Conservation (phyloP, 2,329 filamentous ascomycete species). For the Ophiognomonia clavigignenti-juglandacearum region DNA sequence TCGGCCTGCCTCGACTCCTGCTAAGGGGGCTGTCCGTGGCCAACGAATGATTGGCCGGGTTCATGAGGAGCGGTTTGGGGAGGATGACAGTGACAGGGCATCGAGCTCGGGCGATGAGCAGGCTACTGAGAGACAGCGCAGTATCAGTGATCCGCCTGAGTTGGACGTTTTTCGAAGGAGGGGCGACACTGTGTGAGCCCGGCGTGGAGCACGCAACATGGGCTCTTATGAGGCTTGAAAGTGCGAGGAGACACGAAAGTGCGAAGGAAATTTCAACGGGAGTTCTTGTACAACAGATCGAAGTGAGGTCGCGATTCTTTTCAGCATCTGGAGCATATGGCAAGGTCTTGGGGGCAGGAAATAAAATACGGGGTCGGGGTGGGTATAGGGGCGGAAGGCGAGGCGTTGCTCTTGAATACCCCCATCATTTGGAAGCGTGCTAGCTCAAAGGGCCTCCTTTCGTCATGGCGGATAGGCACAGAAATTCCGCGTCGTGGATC, state of each 20-base stretch:
- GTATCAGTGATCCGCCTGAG: slow-evolving; percentile 36
- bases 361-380: slow-evolving; percentile 2
- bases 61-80: slow-evolving; percentile 8
- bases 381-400: neutral
- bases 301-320: slow-evolving; percentile 8
- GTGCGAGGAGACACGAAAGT: too few species aligned
- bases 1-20: neutral
- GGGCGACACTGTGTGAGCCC: slow-evolving; percentile 2
- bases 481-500: too few species aligned
- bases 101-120: slow-evolving; percentile 52
- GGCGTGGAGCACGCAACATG: neutral
- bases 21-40: slow-evolving; percentile 10
- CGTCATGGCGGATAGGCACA: neutral
- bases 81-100: slow-evolving; percentile 38
- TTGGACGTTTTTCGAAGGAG: slow-evolving; percentile 17
- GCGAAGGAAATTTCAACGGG: neutral
- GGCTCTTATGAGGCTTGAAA: neutral
- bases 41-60: too few species aligned
- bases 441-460: neutral
- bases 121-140: slow-evolving; percentile 54
- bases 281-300: neutral
- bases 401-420: slow-evolving; percentile 17
- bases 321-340: slow-evolving; percentile 16
- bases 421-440: slow-evolving; percentile 8
- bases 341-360: slow-evolving; percentile 8